Base-by-base conservation (phyloP, 140 eudicot genomes). In the Erigeron philadelphicus region DNA sequence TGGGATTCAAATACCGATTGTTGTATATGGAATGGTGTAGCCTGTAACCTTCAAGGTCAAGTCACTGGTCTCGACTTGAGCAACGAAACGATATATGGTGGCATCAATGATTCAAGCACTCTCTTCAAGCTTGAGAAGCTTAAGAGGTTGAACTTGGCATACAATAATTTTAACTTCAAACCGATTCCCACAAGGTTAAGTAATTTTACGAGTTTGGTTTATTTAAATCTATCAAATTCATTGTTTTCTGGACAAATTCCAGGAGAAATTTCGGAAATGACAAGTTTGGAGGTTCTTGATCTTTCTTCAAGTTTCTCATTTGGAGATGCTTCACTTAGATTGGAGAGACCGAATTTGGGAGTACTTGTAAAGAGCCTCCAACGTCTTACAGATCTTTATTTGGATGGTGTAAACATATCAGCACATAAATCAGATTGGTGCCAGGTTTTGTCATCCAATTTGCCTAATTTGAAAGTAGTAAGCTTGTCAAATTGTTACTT, bases 371-470 rank as follows among this genome's bases (percentile, higher is more conserved):
- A 58, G n/a, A 85, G 74, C 72, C 77, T 82, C 40, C 56, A 75
- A 8, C 49, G 16, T n/a, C 75, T 87, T 18, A 71, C 54, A 44
- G 80, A 76, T 42, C 82, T 87, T 12, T 66, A 82, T 66, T 80
- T 87, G 31, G 91, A 85, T 74, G 63, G 66, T n/a, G 83, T 87
- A 4, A 45, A 81, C 43, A 42, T 87, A 2, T 84, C 90, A 54
- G 60, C 81, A 15, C 54, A 54, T 0, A 80, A 80, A 17, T 2
- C 9, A 31, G 72, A 72, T 0, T 87, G 90, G 90, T 61, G 80
- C 61, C 72, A 58, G 35, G 79, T 66, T n/a, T 21, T 84, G 11
- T 78, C 88, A 6, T 64, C 85, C 4, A 81, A 85, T 31, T 35
- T 84, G 55, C 80, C 80, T 8, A 6, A 74, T 41, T 40, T 86